A percentile compares a stretch with the other conserved stretches of the same genome.
Evolutionary conservation across 2,329 filamentous ascomycete genomes (phyloP).

Genomic region (Tolypocladium nubicola): DNA sequence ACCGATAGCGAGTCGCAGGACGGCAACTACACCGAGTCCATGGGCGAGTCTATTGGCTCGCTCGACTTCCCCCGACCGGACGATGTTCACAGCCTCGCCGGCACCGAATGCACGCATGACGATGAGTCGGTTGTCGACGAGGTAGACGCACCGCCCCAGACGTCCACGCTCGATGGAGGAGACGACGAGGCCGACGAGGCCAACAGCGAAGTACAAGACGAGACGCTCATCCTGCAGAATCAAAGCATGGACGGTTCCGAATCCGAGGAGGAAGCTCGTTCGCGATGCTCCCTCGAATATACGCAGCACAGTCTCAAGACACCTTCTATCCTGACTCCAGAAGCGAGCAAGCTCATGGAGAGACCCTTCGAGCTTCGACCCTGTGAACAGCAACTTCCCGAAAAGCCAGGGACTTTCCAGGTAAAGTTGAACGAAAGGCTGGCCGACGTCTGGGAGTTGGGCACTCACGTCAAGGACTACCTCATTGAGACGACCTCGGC

Average conservation of each 20-base stretch:
- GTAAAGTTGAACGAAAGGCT: conserved; percentile 6
- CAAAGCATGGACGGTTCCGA: conserved; percentile 9
- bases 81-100: conserved; percentile 40
- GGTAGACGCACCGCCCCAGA: conserved; percentile 7
- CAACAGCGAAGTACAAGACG: background rate
- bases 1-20: conserved; percentile 45
- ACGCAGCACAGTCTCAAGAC: conserved; percentile 36
- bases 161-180: background rate
- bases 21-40: conserved; percentile 34
- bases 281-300: conserved; percentile 33
- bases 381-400: conserved; percentile 5
- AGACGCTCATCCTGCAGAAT: background rate
- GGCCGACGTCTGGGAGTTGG: conserved; percentile 6
- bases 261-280: conserved; percentile 27
- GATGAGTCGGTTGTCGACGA: conserved; percentile 28
- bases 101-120: conserved; percentile 36
- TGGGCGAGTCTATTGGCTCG: conserved; percentile 38
- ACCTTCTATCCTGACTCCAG: conserved; percentile 28
- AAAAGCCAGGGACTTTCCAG: background rate
- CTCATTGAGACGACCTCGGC: conserved; percentile 8
- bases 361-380: background rate
- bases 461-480: conserved; percentile 6
- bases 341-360: conserved; percentile 18
- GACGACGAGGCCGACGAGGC: background rate
- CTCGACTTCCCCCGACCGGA: conserved; percentile 37